Evolutionary conservation across 1,284 basidiomycete species (phyloP).

Genomic region (Puccinia novopanici): DNA sequence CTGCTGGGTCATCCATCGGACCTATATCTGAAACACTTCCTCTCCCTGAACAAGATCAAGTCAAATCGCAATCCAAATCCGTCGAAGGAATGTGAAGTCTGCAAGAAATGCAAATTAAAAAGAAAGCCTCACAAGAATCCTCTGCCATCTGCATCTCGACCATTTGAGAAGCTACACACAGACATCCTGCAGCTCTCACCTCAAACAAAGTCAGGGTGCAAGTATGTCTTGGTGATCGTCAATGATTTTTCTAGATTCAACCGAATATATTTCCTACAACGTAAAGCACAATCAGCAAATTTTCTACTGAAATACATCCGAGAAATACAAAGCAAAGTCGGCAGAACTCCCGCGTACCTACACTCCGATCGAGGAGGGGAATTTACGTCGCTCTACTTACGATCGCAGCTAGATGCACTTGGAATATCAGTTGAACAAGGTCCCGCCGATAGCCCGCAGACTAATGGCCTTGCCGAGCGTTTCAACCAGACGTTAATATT

Average conservation of each 20-base stretch:
- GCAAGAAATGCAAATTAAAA: background rate
- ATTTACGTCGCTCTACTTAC: background rate
- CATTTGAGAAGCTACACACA: background rate
- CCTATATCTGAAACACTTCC: background rate
- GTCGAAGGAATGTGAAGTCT: background rate
- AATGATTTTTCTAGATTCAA: constrained; percentile 11
- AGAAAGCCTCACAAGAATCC: background rate
- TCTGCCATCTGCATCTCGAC: background rate
- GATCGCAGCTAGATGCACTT: background rate
- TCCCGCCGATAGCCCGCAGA: background rate
- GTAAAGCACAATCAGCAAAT: background rate
- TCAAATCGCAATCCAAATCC: background rate
- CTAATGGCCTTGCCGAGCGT: background rate
- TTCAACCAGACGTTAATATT: background rate
- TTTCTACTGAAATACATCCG: background rate
- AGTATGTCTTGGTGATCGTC: too few species aligned
- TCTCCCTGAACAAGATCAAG: background rate
- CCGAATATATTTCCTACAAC: background rate
- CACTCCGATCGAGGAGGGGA: background rate
- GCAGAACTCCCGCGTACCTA: background rate
- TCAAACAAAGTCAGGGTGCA: background rate
- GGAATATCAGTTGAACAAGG: background rate
- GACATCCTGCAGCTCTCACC: background rate
- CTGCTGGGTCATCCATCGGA: background rate
- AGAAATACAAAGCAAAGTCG: background rate